These are phyloP conservation scores for Tylopilus orsonianus DNA, from an alignment of 1,284 basidiomycete genomes.

Conservation along the genomic window DNA sequence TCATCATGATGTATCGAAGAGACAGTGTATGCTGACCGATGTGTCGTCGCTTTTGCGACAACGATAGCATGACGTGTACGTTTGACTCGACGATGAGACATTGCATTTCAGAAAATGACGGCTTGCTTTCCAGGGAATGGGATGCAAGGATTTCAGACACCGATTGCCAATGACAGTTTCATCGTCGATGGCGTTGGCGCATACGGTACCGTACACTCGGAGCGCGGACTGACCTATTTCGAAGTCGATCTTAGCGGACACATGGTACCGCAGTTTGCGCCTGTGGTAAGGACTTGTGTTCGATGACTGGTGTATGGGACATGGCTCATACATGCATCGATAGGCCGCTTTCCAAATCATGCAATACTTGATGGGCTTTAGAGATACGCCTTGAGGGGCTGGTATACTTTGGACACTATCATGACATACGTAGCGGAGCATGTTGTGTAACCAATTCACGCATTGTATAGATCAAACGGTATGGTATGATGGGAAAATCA, in stretches of 20 bases:
- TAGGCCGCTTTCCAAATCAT: conserved; percentile 70
- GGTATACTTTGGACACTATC: no score
- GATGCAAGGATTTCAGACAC: conserved; percentile 69
- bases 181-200: conserved; percentile 68
- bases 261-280: conserved; percentile 72
- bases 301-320: background rate
- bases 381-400: conserved; percentile 41
- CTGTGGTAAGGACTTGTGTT: conserved; percentile 44
- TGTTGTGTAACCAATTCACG: no score
- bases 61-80: conserved; percentile 68
- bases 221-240: conserved; percentile 64
- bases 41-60: no score
- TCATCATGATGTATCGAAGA: no score
- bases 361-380: conserved; percentile 68
- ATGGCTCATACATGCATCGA: background rate
- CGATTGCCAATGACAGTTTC: conserved; percentile 64
- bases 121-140: conserved; percentile 50
- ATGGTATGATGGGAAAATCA: no score
- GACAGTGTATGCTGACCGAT: no score
- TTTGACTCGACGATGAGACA: conserved; percentile 3
- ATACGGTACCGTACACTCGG: conserved; percentile 60
- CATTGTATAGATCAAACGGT: no score
- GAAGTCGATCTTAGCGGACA: conserved; percentile 69
- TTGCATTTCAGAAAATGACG: background rate
- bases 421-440: no score